Evolutionary conservation across 345 rosid species (phyloP), one percentile per base, ranked within the genome.

Genomic region (Geranium brycei): DNA sequence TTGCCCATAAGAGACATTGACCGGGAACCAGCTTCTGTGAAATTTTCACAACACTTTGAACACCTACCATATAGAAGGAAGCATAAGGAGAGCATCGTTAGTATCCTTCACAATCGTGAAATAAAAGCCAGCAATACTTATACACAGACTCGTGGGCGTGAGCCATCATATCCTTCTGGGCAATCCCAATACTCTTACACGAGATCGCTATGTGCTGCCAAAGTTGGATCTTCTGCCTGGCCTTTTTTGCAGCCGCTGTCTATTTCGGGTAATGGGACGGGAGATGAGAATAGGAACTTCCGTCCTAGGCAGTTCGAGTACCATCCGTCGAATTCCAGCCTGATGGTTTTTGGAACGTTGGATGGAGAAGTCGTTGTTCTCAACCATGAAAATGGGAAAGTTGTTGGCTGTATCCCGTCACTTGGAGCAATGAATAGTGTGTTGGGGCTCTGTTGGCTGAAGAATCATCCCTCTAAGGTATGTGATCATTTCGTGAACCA

Each of bases 401-500:
- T 86, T 62, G 90, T 87, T 51, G 71, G 91, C 66, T 80, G 79
- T 74, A 78, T 89, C 51, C 85, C 95, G 47, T 89, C 91, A 18
- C 61, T 76, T 57, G 95, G 96, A 67, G 89, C 81, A 64, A 79
- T 75, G 82, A 87, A 84, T 70, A 89, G 88, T 57, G 85, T 92
- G 60, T 76, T 89, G 81, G 98, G 98, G 53, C 95, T 92, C 70
- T 92, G 93, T 73, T 92, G 98, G 98, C 95, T 92, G 77, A 92
- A 81, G 78, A 82, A 70, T 55, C 68, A 73, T 80, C 96, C 96
- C 61, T 82, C 87, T 51, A 86, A 82, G 96, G 96, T 91, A 79
- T 66, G 79, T 68, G 31, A 60, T 60, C 57, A 28, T 28, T 64
- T 10, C 64, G 17, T 47, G 31, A 58, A 4, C 31, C 58, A 40